Conservation (phyloP, 1,284 basidiomycete genomes). For the Ceraceosorus bombacis region DNA sequence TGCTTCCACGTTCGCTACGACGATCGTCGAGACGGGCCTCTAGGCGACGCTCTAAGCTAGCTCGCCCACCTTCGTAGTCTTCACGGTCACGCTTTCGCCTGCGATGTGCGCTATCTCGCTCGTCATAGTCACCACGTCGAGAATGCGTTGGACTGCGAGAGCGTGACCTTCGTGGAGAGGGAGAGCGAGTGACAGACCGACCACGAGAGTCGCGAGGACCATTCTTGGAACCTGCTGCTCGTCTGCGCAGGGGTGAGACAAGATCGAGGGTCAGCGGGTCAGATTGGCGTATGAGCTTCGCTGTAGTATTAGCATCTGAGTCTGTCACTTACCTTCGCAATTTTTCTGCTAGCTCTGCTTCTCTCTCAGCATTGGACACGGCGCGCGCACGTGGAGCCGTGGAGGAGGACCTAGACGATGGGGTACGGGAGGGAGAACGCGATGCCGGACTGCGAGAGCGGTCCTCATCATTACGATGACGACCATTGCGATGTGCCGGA, state of each 20-base stretch:
- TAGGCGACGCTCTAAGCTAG: conserved; percentile 5
- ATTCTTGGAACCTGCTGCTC: conserved; percentile 6
- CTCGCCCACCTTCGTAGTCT: conserved; percentile 20
- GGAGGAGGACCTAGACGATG: conserved; percentile 1
- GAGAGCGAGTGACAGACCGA: conserved; percentile 5
- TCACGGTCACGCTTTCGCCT: conserved; percentile 10
- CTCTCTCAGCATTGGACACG: conserved; percentile 19
- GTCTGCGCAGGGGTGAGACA: neutral
- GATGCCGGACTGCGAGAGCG: conserved; percentile 4
- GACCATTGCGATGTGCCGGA: neutral
- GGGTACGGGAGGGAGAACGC: neutral
- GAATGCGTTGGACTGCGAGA: neutral
- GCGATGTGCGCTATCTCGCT: conserved; percentile 12
- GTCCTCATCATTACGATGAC: neutral
- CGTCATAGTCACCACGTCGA: conserved; percentile 13
- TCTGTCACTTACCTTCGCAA: conserved; percentile 34
- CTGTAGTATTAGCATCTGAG: conserved; percentile 8
- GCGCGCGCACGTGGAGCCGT: conserved; percentile 6
- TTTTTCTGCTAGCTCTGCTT: conserved; percentile 42
- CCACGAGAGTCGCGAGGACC: conserved; percentile 8
- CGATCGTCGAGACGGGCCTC: conserved; percentile 9
- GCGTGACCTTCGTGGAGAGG: conserved; percentile 1
- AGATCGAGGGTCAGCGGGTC: neutral
- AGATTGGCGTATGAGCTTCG: neutral
- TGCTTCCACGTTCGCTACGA: conserved; percentile 9